Conservation (phyloP, 1,139 yeast genomes). For the Lodderomyces jiufengensis region DNA sequence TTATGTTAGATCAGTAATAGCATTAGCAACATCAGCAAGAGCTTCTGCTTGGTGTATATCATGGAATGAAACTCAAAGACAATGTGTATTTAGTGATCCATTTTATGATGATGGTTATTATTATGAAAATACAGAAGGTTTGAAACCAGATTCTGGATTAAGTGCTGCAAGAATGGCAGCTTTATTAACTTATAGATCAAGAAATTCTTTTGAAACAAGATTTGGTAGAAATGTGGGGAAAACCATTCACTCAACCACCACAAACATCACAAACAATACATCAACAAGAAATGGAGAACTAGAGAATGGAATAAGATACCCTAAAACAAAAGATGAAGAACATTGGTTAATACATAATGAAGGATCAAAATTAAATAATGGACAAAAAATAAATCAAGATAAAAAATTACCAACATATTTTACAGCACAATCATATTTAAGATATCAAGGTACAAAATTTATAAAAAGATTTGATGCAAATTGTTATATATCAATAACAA, state of each 20-base stretch:
- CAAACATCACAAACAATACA: background rate
- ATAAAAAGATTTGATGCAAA: constrained; percentile 90
- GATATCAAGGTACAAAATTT: constrained; percentile 92
- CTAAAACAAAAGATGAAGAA: constrained; percentile 44
- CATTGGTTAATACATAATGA: constrained; percentile 45
- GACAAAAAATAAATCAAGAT: constrained; percentile 16
- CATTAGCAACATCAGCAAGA: constrained; percentile 90
- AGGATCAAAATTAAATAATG: constrained; percentile 27
- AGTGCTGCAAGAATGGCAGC: constrained; percentile 99
- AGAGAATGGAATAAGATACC: constrained; percentile 26
- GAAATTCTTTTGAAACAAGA: constrained; percentile 86
- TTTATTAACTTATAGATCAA: constrained; percentile 81
- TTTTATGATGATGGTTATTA: constrained; percentile 84
- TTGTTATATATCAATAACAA: constrained; percentile 88
- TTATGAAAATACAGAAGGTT: constrained; percentile 47
- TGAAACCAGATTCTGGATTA: constrained; percentile 77
- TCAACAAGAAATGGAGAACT: constrained; percentile 8
- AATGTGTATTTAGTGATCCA: constrained; percentile 92
- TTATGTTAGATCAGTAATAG: constrained; percentile 70
- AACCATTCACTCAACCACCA: constrained; percentile 1
- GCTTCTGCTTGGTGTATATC: constrained; percentile 98
- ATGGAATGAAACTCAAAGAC: constrained; percentile 98
- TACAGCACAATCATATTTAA: constrained; percentile 89
- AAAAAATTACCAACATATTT: constrained; percentile 76
- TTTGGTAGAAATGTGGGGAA: constrained; percentile 67